Base-by-base conservation (phyloP, 345 rosid species). In the Lepidium africanum region DNA sequence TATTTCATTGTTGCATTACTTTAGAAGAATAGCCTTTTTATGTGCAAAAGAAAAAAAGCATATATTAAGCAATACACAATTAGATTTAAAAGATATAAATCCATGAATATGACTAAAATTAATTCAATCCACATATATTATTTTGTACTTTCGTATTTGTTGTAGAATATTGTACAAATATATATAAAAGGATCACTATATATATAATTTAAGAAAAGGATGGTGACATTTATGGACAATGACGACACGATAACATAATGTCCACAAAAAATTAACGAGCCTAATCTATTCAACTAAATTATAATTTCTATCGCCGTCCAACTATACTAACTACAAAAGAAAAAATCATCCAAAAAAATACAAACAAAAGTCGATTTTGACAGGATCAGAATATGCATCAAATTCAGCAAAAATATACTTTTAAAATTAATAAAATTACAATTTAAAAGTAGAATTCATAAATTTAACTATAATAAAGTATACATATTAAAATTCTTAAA, bases 251-350 rank as follows among this genome's bases (percentile, higher is more conserved):
- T 66, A 25, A 50, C 62, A 12, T 61, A 66, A 66, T 21, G 72
- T 59, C 77, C 67, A 73, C 72, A 50, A 58, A 72, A 50, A 27
- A 50, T 35, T 41, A 73, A 73, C 46, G 53, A 73, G 40, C 50
- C 67, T 73, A 65, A 50, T 73, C 55, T 50, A 48, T 58, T 58
- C 25, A 30, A 10, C 38, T n/a, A 41, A 47, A 49, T 17, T 32
- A 13, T 7, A 49, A 33, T 58, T 35, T 50, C 46, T 17, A 35
- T 73, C 77, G 39, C 72, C 77, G 16, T 40, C 72, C 55, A 65
- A 43, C 72, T 65, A 58, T 58, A 50, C 33, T 45, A 54, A 48
- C 30, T 12, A 49, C 72, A 32, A 56, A 57, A 57, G 3, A 30
- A 33, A 30, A 33, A n/a, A 49, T 49, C 53, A 65, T 72, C 76